These are phyloP conservation scores for Simmondsia chinensis DNA, from an alignment of 148 eudicot genomes.

Conservation along the genomic window DNA sequence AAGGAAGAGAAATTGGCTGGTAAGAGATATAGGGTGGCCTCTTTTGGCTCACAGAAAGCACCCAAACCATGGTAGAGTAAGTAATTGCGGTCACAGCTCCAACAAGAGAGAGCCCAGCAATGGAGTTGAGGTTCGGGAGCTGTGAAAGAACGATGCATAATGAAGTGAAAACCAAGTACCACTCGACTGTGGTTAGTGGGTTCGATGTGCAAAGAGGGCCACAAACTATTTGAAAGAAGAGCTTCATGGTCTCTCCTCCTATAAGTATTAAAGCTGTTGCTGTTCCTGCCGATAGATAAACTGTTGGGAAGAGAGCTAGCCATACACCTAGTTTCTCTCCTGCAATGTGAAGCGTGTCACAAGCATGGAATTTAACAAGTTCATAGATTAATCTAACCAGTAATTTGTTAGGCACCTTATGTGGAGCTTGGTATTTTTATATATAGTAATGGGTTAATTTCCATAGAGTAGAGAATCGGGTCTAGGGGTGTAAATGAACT, in stretches of 20 bases:
- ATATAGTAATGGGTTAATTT: no score
- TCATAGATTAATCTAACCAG: not conserved
- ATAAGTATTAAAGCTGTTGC: conserved; percentile 89
- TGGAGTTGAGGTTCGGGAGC: conserved; percentile 91
- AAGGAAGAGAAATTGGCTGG: conserved; percentile 59
- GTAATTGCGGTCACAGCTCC: conserved; percentile 96
- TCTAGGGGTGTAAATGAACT: no score
- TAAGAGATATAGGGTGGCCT: conserved; percentile 76
- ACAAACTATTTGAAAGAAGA: conserved; percentile 86
- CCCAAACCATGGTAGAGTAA: conserved; percentile 94
- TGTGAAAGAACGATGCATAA: conserved; percentile 87
- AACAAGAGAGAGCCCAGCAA: conserved; percentile 90
- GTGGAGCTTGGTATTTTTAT: no score
- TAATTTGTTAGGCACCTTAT: no score
- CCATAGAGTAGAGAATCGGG: no score
- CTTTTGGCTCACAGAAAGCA: conserved; percentile 73
- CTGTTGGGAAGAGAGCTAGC: conserved; percentile 97
- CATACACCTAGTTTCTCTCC: conserved; percentile 85
- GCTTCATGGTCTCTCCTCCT: conserved; percentile 96
- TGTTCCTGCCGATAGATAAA: conserved; percentile 90
- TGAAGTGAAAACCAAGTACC: conserved; percentile 96
- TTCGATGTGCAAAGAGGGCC: conserved; percentile 87
- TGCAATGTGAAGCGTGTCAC: conserved; percentile 21
- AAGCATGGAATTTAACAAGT: not conserved
- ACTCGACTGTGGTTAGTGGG: conserved; percentile 95